Conservation (phyloP, 2,329 filamentous ascomycete genomes). For the Cladophialophora chaetospira region DNA sequence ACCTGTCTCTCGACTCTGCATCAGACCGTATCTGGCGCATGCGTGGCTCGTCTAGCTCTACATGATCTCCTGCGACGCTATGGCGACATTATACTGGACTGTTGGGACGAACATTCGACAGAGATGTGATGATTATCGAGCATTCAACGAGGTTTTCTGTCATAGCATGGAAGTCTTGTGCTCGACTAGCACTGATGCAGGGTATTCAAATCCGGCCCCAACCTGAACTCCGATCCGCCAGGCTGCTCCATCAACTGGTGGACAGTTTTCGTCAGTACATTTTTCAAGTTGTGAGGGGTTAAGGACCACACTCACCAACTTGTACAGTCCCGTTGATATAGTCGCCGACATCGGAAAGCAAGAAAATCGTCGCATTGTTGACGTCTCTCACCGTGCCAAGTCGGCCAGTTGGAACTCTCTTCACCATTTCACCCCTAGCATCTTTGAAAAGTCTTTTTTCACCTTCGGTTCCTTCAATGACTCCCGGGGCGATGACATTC, state of each 20-base stretch:
- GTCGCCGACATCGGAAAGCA: conserved; percentile 82
- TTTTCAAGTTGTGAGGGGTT: neutral
- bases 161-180: neutral
- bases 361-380: conserved; percentile 83
- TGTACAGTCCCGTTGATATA: conserved; percentile 82
- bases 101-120: neutral
- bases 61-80: conserved; percentile 1
- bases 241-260: conserved; percentile 40
- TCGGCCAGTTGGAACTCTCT: conserved; percentile 70
- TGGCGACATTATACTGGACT: conserved; percentile 9
- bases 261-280: neutral
- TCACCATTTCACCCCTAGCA: conserved; percentile 49
- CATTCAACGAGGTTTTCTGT: neutral
- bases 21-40: neutral
- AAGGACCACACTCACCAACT: conserved; percentile 53
- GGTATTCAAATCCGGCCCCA: neutral
- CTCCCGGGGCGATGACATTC: conserved; percentile 85
- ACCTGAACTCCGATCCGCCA: conserved; percentile 41
- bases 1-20: conserved; percentile 3
- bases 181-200: conserved; percentile 3
- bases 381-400: conserved; percentile 82
- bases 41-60: conserved; percentile 2
- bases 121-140: neutral
- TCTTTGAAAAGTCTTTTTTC: conserved; percentile 65
- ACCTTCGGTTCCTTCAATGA: conserved; percentile 81